These are phyloP conservation scores for Laetiporus sulphureus DNA, from an alignment of 1,284 basidiomycete species.

Conservation along the genomic window DNA sequence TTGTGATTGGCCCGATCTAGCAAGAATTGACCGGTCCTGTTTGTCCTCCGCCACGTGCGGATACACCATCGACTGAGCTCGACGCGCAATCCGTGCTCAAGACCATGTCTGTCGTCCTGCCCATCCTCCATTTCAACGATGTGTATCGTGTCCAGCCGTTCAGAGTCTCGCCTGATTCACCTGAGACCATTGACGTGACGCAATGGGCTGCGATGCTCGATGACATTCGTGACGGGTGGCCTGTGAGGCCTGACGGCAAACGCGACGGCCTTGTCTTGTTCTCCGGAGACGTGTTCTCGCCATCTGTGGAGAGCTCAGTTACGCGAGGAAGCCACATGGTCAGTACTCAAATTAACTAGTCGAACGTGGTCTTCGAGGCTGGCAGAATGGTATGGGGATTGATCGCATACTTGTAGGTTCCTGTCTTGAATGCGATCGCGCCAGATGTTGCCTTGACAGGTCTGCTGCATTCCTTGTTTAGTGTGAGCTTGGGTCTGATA, in stretches of 20 bases:
- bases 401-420: slow-evolving; percentile 45
- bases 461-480: slow-evolving; percentile 21
- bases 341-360: slow-evolving; percentile 13
- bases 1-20: too few relatives aligned
- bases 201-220: slow-evolving; percentile 65
- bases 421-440: slow-evolving; percentile 71
- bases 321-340: slow-evolving; percentile 93
- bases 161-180: slow-evolving; percentile 44
- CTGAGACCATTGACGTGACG: slow-evolving; percentile 67
- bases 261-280: slow-evolving; percentile 79
- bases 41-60: too few relatives aligned
- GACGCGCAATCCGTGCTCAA: too few relatives aligned
- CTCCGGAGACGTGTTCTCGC: slow-evolving; percentile 85
- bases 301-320: slow-evolving; percentile 81
- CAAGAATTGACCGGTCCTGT: too few relatives aligned
- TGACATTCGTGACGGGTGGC: slow-evolving; percentile 50
- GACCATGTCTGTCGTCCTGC: slow-evolving; percentile 25
- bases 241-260: slow-evolving; percentile 37
- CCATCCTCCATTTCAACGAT: slow-evolving; percentile 65
- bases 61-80: too few relatives aligned
- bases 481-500: neutral
- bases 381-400: neutral
- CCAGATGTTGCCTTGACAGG: slow-evolving; percentile 65
- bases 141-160: slow-evolving; percentile 73
- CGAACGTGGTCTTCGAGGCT: neutral